Evolutionary conservation across 805 yeast species (phyloP).

Genomic region (Candida corydali): DNA sequence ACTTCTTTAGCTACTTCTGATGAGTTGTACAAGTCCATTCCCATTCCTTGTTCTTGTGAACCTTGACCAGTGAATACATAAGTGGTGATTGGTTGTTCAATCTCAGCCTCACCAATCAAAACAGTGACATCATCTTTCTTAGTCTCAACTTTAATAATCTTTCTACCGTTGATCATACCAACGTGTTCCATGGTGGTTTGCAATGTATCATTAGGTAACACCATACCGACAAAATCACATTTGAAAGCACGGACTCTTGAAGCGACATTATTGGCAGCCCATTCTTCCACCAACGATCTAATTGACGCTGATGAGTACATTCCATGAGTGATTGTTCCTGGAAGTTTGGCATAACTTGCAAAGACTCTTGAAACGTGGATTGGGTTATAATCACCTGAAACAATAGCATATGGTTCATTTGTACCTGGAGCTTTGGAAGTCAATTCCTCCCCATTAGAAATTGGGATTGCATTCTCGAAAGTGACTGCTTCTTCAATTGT

Average conservation of each 20-base stretch:
- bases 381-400: slow-evolving; percentile 98
- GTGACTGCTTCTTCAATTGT: slow-evolving; percentile 91
- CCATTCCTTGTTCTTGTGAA: slow-evolving; percentile 99
- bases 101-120: slow-evolving; percentile 93
- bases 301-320: slow-evolving; percentile 97
- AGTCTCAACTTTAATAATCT: slow-evolving; percentile 89
- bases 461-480: slow-evolving; percentile 87
- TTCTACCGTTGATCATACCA: slow-evolving; percentile 99
- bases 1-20: slow-evolving; percentile 91
- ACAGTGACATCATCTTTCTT: slow-evolving; percentile 77
- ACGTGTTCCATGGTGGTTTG: slow-evolving; percentile 87
- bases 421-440: slow-evolving; percentile 86
- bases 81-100: slow-evolving; percentile 95
- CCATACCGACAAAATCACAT: slow-evolving; percentile 94
- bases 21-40: slow-evolving; percentile 94
- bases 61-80: slow-evolving; percentile 99
- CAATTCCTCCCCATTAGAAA: slow-evolving; percentile 60
- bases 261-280: slow-evolving; percentile 98
- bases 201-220: slow-evolving; percentile 88
- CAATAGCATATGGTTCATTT: slow-evolving; percentile 94
- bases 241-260: slow-evolving; percentile 92
- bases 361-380: slow-evolving; percentile 95
- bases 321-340: slow-evolving; percentile 98
- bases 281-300: slow-evolving; percentile 91
- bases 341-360: slow-evolving; percentile 87